Percentiles rank a stretch among this genome's conserved stretches.
Evolutionary conservation across 768 basidiomycete genomes (phyloP).

Genomic region (Boletus vermiculosoides): DNA sequence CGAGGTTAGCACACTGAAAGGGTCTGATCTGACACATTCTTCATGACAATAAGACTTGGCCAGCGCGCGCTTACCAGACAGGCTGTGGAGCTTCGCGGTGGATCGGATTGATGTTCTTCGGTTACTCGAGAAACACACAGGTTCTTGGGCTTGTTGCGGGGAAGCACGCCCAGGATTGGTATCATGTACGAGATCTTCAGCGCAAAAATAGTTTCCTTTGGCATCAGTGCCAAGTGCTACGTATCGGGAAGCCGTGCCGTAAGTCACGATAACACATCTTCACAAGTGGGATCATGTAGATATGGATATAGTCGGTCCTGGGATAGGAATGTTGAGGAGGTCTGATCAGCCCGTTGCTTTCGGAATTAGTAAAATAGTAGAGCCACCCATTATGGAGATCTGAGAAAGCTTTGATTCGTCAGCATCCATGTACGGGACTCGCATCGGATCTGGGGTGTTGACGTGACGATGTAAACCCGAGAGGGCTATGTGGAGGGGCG

Average conservation of each 20-base stretch:
- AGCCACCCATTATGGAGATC: not conserved
- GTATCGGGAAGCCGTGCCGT: constrained; percentile 3
- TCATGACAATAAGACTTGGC: not conserved
- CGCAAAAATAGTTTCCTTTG: constrained; percentile 8
- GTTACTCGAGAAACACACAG: not conserved
- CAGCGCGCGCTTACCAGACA: not conserved
- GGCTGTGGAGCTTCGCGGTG: not conserved
- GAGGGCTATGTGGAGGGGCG: not conserved
- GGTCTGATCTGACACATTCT: not conserved
- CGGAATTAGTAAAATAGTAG: not conserved
- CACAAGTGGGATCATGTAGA: too few relatives aligned
- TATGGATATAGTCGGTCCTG: not conserved
- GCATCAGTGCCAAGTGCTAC: constrained; percentile 7
- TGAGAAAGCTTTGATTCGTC: not conserved
- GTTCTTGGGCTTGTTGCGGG: not conserved
- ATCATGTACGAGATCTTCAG: not conserved
- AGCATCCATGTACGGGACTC: not conserved
- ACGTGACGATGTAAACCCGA: not conserved
- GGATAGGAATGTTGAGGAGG: not conserved
- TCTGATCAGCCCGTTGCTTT: not conserved
- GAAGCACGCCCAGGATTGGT: not conserved
- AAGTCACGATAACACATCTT: not conserved
- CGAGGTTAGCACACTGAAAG: not conserved
- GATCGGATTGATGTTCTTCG: not conserved
- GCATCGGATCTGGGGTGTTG: not conserved